Evolutionary conservation across 2,329 filamentous ascomycete species (phyloP).

Genomic region (Fusarium haematococcum): DNA sequence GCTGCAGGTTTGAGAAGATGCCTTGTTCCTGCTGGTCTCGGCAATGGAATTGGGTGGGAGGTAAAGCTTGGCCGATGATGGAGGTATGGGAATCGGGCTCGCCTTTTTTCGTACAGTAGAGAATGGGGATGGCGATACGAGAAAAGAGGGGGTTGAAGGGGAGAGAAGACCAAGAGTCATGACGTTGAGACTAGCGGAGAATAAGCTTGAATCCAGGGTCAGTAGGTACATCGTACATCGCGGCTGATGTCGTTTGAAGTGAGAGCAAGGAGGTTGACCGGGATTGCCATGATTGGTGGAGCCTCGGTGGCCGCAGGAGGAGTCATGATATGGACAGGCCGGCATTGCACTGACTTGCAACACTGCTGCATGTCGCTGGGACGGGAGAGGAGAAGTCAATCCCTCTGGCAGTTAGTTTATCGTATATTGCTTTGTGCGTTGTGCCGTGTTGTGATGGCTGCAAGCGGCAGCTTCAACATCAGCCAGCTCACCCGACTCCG

Average conservation of each 20-base stretch:
- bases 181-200: constrained; percentile 25
- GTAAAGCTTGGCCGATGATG: background rate
- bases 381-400: background rate
- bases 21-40: background rate
- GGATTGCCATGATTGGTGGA: constrained; percentile 27
- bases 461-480: background rate
- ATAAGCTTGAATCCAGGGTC: constrained; percentile 33
- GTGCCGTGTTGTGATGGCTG: background rate
- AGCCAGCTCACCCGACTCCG: background rate
- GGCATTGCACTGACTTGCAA: constrained; percentile 6
- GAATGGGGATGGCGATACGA: constrained; percentile 1
- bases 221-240: background rate
- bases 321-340: constrained; percentile 34
- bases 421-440: background rate
- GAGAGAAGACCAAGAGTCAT: constrained; percentile 25
- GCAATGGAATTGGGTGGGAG: background rate
- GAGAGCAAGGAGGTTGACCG: constrained; percentile 25
- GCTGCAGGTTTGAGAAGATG: constrained; percentile 5
- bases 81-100: background rate
- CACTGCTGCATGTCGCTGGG: constrained; percentile 13
- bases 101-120: too few species aligned
- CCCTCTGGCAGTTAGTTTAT: background rate
- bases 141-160: constrained; percentile 2
- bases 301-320: constrained; percentile 18
- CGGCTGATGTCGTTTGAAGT: constrained; percentile 20